phyloP scores from a whole-genome alignment of 805 yeast species.

The Suhomyces canberraensis region DNA sequence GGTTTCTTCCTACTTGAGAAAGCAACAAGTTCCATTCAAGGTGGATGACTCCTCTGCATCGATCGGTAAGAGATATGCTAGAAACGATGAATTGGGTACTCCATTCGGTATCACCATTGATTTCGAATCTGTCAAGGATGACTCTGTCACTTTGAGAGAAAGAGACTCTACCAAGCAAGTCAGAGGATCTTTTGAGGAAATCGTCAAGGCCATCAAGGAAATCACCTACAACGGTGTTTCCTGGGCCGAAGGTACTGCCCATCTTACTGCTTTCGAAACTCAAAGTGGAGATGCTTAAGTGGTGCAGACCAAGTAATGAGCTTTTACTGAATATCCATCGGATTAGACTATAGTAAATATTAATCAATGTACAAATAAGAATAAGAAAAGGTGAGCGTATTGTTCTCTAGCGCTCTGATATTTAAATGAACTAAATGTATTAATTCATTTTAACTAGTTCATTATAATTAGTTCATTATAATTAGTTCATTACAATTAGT shows the following conservation, averaged over 20 bases:
- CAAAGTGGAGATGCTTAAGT: constrained; percentile 43
- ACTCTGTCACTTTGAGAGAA: constrained; percentile 90
- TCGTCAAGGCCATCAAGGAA: constrained; percentile 66
- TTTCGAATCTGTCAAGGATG: constrained; percentile 85
- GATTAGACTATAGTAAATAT: no score
- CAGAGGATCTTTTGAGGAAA: constrained; percentile 78
- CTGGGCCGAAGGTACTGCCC: constrained; percentile 84
- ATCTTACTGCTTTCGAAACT: constrained; percentile 68
- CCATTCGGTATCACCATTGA: constrained; percentile 98
- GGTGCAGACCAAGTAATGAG: no score
- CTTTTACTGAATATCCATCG: no score
- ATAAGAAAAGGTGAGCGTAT: no score
- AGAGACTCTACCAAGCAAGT: constrained; percentile 96
- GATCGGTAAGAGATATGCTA: constrained; percentile 95
- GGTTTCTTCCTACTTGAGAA: constrained; percentile 69
- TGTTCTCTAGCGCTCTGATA: no score
- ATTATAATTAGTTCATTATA: no score
- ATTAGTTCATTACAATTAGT: no score
- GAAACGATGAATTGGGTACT: constrained; percentile 98
- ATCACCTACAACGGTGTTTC: constrained; percentile 71
- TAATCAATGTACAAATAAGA: no score
- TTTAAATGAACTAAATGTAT: no score
- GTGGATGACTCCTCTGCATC: constrained; percentile 96
- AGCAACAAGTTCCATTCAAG: constrained; percentile 86
- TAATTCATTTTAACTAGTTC: no score